A percentile compares a stretch with the other conserved stretches of the same genome.
Conservation (phyloP, 352 stramenopile genomes). For the Pythium chondricola region DNA sequence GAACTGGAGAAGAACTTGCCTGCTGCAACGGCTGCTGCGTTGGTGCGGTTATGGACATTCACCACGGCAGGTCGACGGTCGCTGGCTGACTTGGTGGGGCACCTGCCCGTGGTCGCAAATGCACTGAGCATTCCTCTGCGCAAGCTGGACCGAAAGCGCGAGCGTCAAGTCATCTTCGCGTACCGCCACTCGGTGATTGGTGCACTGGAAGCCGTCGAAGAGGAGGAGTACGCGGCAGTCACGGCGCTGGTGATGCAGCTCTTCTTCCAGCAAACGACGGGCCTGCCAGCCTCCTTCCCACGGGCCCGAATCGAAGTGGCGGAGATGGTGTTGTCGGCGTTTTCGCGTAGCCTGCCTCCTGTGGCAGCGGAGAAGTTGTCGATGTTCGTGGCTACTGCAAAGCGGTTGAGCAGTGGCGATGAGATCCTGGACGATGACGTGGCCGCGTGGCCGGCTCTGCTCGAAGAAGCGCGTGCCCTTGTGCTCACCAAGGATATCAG, state of each 20-base stretch:
- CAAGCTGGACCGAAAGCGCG: slow-evolving; percentile 80
- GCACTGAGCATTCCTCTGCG: slow-evolving; percentile 68
- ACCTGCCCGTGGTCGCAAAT: slow-evolving; percentile 48
- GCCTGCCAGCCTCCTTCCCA: slow-evolving; percentile 44
- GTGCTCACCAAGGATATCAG: slow-evolving; percentile 21
- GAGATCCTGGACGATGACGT: neutral
- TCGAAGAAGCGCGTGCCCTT: slow-evolving; percentile 13
- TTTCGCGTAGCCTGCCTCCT: slow-evolving; percentile 14
- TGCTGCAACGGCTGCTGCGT: slow-evolving; percentile 33
- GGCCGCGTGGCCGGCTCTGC: slow-evolving; percentile 1
- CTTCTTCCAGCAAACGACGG: slow-evolving; percentile 64
- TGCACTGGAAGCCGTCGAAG: slow-evolving; percentile 27
- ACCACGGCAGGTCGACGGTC: slow-evolving; percentile 49
- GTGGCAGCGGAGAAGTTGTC: neutral
- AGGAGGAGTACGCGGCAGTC: slow-evolving; percentile 24
- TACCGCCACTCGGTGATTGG: slow-evolving; percentile 46
- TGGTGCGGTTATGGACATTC: slow-evolving; percentile 69
- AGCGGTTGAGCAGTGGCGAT: slow-evolving; percentile 6
- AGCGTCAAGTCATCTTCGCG: slow-evolving; percentile 61
- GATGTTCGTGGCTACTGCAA: slow-evolving; percentile 3
- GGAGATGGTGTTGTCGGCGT: slow-evolving; percentile 34
- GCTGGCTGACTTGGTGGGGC: slow-evolving; percentile 50
- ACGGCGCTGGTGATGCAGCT: slow-evolving; percentile 38
- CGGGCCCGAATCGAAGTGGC: slow-evolving; percentile 26
- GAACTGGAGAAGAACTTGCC: slow-evolving; percentile 50